Conservation (phyloP, 2,329 filamentous ascomycete genomes). For the Pseudocercospora macadamiae region DNA sequence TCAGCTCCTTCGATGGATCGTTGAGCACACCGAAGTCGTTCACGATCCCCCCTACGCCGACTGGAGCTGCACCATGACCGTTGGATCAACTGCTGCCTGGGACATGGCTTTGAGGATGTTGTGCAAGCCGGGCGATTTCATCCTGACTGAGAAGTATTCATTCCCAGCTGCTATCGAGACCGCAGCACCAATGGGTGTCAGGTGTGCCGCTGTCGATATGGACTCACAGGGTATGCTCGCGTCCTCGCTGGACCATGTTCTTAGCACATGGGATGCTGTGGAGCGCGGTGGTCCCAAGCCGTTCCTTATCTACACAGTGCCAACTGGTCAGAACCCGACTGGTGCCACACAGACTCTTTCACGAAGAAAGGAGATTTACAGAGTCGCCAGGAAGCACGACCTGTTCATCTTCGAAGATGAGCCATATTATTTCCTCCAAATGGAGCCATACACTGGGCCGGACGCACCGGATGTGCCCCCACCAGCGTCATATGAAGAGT, state of each 20-base stretch:
- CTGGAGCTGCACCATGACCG: conserved; percentile 81
- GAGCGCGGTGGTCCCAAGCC: conserved; percentile 64
- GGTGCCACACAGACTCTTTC: conserved; percentile 75
- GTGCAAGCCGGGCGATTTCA: conserved; percentile 71
- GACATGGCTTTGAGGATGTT: conserved; percentile 86
- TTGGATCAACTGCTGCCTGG: conserved; percentile 83
- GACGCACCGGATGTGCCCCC: conserved; percentile 56
- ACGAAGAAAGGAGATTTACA: conserved; percentile 73
- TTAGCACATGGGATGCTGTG: conserved; percentile 66
- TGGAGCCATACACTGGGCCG: conserved; percentile 71
- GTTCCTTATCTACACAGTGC: conserved; percentile 70
- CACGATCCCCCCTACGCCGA: conserved; percentile 85
- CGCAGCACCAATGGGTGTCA: conserved; percentile 64
- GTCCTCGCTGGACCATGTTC: conserved; percentile 62
- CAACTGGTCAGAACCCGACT: conserved; percentile 88
- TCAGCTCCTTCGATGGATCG: conserved; percentile 86
- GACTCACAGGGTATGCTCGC: conserved; percentile 68
- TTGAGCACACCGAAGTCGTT: conserved; percentile 92
- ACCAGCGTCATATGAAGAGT: conserved; percentile 68
- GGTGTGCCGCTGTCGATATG: conserved; percentile 64
- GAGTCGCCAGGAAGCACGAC: conserved; percentile 79
- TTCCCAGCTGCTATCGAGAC: conserved; percentile 78
- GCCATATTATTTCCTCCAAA: conserved; percentile 92
- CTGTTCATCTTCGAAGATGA: conserved; percentile 89
- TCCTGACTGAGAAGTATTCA: conserved; percentile 88